Conservation (phyloP, 2,329 filamentous ascomycete genomes). For the Penicillium frequentans region DNA sequence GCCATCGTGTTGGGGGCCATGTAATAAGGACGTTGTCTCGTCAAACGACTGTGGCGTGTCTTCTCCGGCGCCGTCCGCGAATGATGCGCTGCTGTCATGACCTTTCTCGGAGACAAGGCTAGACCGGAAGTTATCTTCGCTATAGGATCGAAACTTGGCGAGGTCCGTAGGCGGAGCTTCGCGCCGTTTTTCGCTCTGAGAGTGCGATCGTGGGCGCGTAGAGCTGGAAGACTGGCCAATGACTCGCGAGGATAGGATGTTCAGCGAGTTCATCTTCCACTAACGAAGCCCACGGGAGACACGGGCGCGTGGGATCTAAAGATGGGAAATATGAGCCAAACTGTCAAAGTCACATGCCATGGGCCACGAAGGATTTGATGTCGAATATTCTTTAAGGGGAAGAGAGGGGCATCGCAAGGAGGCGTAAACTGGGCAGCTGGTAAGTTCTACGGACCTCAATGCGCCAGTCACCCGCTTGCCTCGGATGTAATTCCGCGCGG, state of each 20-base stretch:
- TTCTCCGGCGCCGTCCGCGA: slow-evolving; percentile 35
- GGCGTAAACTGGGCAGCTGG: slow-evolving; percentile 16
- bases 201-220: slow-evolving; percentile 55
- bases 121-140: slow-evolving; percentile 40
- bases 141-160: slow-evolving; percentile 44
- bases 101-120: slow-evolving; percentile 29
- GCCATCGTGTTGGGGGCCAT: slow-evolving; percentile 38
- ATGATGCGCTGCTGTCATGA: slow-evolving; percentile 24
- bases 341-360: slow-evolving; percentile 18
- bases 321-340: slow-evolving; percentile 16
- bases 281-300: slow-evolving; percentile 49
- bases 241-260: slow-evolving; percentile 85
- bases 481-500: slow-evolving; percentile 23
- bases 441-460: slow-evolving; percentile 36
- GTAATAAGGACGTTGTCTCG: slow-evolving; percentile 71
- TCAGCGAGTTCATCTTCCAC: slow-evolving; percentile 90
- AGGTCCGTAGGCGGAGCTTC: slow-evolving; percentile 33
- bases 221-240: slow-evolving; percentile 59
- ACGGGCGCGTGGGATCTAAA: slow-evolving; percentile 36
- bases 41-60: slow-evolving; percentile 42
- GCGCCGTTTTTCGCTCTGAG: slow-evolving; percentile 48
- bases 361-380: not conserved
- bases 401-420: slow-evolving; percentile 16
- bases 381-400: slow-evolving; percentile 7
- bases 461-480: slow-evolving; percentile 39